phyloP scores from a whole-genome alignment of 164 flowering plant species.

The Cinnamomum chago region DNA sequence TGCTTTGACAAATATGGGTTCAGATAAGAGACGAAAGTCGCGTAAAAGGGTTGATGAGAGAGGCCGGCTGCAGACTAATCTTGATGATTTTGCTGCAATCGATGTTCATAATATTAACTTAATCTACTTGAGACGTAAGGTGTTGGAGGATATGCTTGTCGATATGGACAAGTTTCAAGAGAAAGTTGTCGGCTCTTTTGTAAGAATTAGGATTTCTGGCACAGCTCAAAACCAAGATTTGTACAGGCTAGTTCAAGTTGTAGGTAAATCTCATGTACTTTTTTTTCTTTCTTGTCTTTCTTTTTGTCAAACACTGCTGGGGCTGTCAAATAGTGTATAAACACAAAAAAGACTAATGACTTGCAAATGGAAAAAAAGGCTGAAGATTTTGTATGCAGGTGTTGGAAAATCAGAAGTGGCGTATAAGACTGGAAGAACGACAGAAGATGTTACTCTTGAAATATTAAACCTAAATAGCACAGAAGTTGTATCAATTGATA shows the following conservation, averaged over 20 bases:
- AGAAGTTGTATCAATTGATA: slow-evolving; percentile 69
- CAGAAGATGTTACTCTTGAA: slow-evolving; percentile 61
- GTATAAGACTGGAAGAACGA: slow-evolving; percentile 78
- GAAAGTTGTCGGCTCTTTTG: slow-evolving; percentile 82
- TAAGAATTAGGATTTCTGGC: slow-evolving; percentile 81
- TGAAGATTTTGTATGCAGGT: slow-evolving; percentile 42
- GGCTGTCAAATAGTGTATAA: not conserved
- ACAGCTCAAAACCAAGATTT: slow-evolving; percentile 77
- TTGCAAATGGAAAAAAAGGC: not conserved
- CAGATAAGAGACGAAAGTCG: slow-evolving; percentile 59
- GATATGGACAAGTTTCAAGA: slow-evolving; percentile 62
- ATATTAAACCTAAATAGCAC: slow-evolving; percentile 77
- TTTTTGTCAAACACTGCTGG: not conserved
- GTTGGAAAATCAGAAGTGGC: slow-evolving; percentile 61
- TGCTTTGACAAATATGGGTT: slow-evolving; percentile 25
- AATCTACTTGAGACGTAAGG: slow-evolving; percentile 69
- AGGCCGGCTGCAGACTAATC: slow-evolving; percentile 50
- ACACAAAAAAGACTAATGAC: slow-evolving; percentile 2
- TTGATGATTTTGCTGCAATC: slow-evolving; percentile 90
- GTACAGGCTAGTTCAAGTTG: slow-evolving; percentile 91
- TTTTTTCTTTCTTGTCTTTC: not conserved
- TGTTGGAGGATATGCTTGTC: slow-evolving; percentile 74
- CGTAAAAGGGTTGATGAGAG: slow-evolving; percentile 41
- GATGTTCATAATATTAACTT: slow-evolving; percentile 82
- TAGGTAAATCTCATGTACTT: slow-evolving; percentile 42